These are phyloP conservation scores for Quercus parvula DNA, from an alignment of 306 rosid genomes.

Conservation along the genomic window DNA sequence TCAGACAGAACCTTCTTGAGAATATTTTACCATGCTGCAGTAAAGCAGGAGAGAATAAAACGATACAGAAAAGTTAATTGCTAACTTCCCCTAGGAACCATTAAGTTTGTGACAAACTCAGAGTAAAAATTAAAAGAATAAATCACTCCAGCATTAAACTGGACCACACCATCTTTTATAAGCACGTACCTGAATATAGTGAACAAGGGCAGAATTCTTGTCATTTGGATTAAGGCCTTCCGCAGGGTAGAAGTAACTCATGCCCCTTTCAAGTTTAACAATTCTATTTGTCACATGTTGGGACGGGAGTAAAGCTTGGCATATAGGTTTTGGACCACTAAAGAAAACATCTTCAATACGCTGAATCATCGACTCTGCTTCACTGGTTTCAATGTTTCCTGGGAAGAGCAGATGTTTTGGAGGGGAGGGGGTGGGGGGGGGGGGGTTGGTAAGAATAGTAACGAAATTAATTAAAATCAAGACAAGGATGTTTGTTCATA, in stretches of 20 bases:
- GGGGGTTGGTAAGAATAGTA: neutral
- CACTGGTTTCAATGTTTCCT: conserved; percentile 80
- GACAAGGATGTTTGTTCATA: conserved; percentile 8
- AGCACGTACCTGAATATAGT: conserved; percentile 71
- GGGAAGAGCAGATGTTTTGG: neutral
- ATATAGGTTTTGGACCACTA: conserved; percentile 50
- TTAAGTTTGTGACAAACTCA: neutral
- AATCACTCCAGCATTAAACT: neutral
- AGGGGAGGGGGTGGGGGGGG: no score
- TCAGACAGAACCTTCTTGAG: neutral
- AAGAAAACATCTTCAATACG: conserved; percentile 69
- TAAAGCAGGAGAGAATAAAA: neutral
- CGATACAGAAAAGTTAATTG: neutral
- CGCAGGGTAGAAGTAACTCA: conserved; percentile 58
- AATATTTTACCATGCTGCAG: neutral
- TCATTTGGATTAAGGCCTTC: conserved; percentile 84
- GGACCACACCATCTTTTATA: neutral
- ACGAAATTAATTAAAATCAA: neutral
- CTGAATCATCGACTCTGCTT: conserved; percentile 66
- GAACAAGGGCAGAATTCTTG: conserved; percentile 86
- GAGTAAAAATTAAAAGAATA: neutral
- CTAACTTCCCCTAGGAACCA: neutral
- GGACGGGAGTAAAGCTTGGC: conserved; percentile 74
- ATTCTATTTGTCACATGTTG: conserved; percentile 75
- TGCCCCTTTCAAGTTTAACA: conserved; percentile 76